Evolutionary conservation across 306 rosid species (phyloP).

Genomic region (Vachellia pachyceras): DNA sequence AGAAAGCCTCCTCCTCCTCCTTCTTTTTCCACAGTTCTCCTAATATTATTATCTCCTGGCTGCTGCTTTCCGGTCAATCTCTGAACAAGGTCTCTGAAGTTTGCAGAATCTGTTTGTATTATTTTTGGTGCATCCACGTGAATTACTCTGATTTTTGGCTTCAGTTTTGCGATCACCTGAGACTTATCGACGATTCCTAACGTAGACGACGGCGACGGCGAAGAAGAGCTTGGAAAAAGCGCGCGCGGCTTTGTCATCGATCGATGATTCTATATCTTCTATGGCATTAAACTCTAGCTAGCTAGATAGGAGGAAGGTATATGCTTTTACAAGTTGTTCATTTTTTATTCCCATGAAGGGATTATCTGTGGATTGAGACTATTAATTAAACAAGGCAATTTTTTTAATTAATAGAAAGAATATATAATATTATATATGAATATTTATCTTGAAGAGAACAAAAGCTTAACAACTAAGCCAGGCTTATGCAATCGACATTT

Average conservation of each 20-base stretch:
- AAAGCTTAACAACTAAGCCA: slow-evolving; percentile 1
- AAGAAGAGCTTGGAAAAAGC: slow-evolving; percentile 36
- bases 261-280: slow-evolving; percentile 16
- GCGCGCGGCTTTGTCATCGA: slow-evolving; percentile 46
- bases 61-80: slow-evolving; percentile 52
- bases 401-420: background rate
- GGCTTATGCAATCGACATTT: slow-evolving; percentile 20
- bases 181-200: slow-evolving; percentile 29
- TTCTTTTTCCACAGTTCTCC: slow-evolving; percentile 23
- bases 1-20: slow-evolving; percentile 20
- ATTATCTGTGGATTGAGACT: too few relatives aligned
- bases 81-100: slow-evolving; percentile 64
- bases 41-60: slow-evolving; percentile 33
- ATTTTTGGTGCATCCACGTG: slow-evolving; percentile 58
- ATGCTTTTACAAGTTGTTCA: background rate
- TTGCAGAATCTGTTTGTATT: slow-evolving; percentile 58
- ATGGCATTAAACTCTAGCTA: background rate
- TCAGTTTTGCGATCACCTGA: slow-evolving; percentile 43
- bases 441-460: slow-evolving; percentile 15
- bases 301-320: background rate
- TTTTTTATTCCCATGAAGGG: background rate
- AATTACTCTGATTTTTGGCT: slow-evolving; percentile 56
- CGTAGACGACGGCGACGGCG: slow-evolving; percentile 41
- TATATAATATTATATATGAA: background rate
- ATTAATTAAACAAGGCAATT: background rate